phyloP scores from a whole-genome alignment of 2,329 filamentous ascomycete species.

The Hypoxylon sp. region DNA sequence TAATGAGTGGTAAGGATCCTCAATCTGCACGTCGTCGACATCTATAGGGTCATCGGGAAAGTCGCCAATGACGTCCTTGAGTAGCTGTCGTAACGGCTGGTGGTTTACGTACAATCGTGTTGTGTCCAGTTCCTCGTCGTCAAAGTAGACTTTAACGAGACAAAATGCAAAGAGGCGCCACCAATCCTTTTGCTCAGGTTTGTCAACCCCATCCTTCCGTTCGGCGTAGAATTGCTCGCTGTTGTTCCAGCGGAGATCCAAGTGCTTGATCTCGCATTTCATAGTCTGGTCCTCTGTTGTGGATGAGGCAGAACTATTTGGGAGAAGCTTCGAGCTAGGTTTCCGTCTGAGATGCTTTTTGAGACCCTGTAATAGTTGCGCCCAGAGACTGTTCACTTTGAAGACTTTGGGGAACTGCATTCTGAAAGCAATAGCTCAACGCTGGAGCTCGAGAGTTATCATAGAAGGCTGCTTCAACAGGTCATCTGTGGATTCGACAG shows the following conservation, averaged over 20 bases:
- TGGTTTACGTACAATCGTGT: conserved; percentile 45
- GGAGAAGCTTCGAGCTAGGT: background rate
- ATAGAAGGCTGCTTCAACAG: too few relatives aligned
- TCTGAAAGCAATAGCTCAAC: background rate
- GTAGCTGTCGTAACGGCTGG: conserved; percentile 41
- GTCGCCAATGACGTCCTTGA: conserved; percentile 44
- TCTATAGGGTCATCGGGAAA: conserved; percentile 35
- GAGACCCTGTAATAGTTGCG: conserved; percentile 4
- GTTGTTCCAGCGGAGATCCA: conserved; percentile 42
- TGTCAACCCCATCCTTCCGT: conserved; percentile 38
- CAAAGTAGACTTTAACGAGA: conserved; percentile 39
- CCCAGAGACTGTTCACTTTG: conserved; percentile 3
- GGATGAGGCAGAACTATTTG: background rate
- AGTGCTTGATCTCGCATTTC: conserved; percentile 45
- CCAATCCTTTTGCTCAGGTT: conserved; percentile 42
- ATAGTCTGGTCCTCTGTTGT: conserved; percentile 39
- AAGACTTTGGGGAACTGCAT: conserved; percentile 1
- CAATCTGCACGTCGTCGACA: conserved; percentile 38
- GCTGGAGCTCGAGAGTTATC: background rate
- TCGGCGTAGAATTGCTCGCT: conserved; percentile 43
- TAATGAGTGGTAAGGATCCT: conserved; percentile 41
- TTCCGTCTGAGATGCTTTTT: background rate
- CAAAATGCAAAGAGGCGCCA: conserved; percentile 47
- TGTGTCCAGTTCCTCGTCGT: conserved; percentile 31
- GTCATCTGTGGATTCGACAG: too few relatives aligned